Percentiles rank a stretch among this genome's conserved stretches.
Conservation (phyloP, 345 rosid genomes). For the Arabis alpina region DNA sequence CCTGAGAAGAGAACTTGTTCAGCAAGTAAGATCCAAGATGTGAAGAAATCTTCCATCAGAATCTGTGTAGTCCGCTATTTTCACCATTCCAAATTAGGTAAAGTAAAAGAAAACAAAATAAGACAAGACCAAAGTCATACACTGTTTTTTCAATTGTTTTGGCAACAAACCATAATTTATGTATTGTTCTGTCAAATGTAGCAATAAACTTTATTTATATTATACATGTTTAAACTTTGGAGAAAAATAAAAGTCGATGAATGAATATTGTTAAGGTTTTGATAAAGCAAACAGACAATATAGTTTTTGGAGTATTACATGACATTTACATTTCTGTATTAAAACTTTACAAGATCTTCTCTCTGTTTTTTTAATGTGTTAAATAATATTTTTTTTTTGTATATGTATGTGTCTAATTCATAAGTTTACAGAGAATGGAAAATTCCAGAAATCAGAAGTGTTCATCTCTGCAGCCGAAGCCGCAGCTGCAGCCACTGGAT, state of each 20-base stretch:
- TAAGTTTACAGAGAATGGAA: conserved; percentile 32
- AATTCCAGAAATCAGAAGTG: conserved; percentile 67
- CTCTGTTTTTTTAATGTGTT: neutral
- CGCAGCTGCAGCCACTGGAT: conserved; percentile 53
- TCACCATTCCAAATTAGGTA: conserved; percentile 2
- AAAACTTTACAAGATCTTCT: conserved; percentile 20
- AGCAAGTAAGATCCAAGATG: conserved; percentile 66
- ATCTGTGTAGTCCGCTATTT: neutral
- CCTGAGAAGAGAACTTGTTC: conserved; percentile 77
- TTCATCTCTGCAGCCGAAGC: conserved; percentile 56
- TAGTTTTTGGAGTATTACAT: neutral
- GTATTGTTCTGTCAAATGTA: neutral
- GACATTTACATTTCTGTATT: conserved; percentile 35
- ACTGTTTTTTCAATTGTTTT: neutral
- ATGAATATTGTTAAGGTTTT: neutral
- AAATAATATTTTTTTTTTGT: too few relatives aligned
- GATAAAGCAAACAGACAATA: conserved; percentile 8
- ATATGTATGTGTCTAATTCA: conserved; percentile 25
- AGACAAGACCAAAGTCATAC: neutral
- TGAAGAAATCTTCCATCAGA: conserved; percentile 37
- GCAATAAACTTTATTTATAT: conserved; percentile 1
- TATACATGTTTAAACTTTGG: neutral
- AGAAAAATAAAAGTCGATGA: neutral
- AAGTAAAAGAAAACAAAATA: neutral
- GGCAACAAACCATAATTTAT: neutral